Base-by-base conservation (phyloP, 75 land plant species). In the Selaginella tamariscina region DNA sequence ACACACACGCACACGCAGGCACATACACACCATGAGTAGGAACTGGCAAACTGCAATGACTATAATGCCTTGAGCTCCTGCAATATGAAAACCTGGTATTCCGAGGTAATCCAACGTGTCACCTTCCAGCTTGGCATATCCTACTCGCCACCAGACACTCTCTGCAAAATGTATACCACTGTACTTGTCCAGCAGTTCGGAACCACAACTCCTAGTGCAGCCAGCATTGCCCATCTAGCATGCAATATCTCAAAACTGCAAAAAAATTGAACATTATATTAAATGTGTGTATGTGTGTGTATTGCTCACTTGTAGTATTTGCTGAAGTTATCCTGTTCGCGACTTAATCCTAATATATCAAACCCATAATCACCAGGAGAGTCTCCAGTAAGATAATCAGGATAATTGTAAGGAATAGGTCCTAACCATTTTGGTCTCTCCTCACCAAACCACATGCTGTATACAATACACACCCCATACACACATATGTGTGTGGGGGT, bases 171-270 rank as follows among this genome's bases (percentile, higher is more conserved):
- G 74, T 56, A 86, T 81, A 31, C 79, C 73, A 56, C 82, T 81
- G 32, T 75, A 67, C 26, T 69, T 55, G 65, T 86, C 86, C 33
- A 93, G 70, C 24, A 93, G n/a, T 93, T 90, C 59, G 98, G 98
- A 65, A 93, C 71, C 5, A 93, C 71, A 62, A 80, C 96, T 68
- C 98, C 98, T 28, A 93, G 82, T 20, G 98, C 80, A 65, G 84
- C 96, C 64, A 93, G 82, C 98, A 93, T 93, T 22, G 98, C 98
- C 98, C 96, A 93, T 30, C 98, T 83, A 33, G 98, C 98, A 89
- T 93, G 98, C 29, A 93, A 73, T 39, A 93, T 80, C 67, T 93
- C 98, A 70, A 83, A 93, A 73, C 97, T 91, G 85, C 72, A 83
- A 67, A 24, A 29, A 70, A 27, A 32, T 20, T 18, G 15, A 31